Evolutionary conservation across 768 basidiomycete genomes (phyloP).

Genomic region (Stropharia rugosoannulata): DNA sequence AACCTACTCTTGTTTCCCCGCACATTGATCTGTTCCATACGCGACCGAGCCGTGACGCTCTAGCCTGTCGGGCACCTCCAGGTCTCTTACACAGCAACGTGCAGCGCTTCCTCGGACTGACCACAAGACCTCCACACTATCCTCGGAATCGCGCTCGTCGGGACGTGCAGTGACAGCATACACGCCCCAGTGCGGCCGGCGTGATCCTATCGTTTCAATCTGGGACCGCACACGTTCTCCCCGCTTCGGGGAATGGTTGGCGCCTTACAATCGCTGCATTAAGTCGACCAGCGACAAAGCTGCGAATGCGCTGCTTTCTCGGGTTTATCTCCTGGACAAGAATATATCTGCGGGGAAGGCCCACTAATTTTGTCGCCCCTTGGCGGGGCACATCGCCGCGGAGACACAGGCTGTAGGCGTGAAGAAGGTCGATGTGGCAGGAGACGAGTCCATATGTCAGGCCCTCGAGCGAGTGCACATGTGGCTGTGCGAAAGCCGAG

Average conservation of each 20-base stretch:
- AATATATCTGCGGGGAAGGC: background rate
- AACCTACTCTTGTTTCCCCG: too few species aligned
- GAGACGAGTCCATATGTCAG: constrained; percentile 4
- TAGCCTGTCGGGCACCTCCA: too few species aligned
- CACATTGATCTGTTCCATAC: too few species aligned
- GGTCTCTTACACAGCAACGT: too few species aligned
- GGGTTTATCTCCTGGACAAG: background rate
- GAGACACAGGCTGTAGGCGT: constrained; percentile 2
- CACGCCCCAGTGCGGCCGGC: constrained; percentile 1
- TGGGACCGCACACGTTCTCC: background rate
- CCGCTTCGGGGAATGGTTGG: background rate
- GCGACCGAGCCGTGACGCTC: too few species aligned
- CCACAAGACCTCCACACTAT: background rate
- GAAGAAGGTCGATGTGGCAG: constrained; percentile 6
- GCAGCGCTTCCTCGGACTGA: constrained; percentile 11
- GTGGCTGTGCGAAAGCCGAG: background rate
- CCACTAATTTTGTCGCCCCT: background rate
- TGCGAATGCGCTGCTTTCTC: too few species aligned
- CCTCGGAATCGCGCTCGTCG: constrained; percentile 7
- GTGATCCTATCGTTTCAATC: background rate
- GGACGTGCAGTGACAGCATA: background rate
- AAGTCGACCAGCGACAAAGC: too few species aligned
- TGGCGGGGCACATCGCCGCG: background rate
- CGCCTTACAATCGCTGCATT: background rate
- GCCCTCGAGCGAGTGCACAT: background rate